Conservation (phyloP, 2,329 filamentous ascomycete species). For the Aureobasidium leucospermi region DNA sequence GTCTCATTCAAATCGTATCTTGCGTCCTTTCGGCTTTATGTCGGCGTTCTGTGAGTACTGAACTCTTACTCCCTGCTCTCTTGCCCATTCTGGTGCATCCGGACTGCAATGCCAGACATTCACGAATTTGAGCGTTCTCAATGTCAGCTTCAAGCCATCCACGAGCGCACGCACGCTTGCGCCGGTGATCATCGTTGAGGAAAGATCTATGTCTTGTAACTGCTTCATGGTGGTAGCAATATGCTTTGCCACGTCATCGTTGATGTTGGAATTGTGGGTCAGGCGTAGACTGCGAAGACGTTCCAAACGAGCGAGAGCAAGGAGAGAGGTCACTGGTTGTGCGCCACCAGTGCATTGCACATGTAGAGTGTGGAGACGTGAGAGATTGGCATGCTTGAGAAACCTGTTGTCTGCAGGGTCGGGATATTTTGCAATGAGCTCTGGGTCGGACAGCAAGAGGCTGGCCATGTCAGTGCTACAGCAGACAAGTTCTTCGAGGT, state of each 20-base stretch:
- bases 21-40: neutral
- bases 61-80: conserved; percentile 28
- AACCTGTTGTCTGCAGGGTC: conserved; percentile 2
- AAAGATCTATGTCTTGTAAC: conserved; percentile 29
- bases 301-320: conserved; percentile 5
- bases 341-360: conserved; percentile 2
- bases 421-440: neutral
- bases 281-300: conserved; percentile 4
- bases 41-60: conserved; percentile 16
- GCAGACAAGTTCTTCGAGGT: conserved; percentile 10
- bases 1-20: conserved; percentile 8
- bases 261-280: neutral
- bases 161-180: conserved; percentile 33
- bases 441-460: neutral
- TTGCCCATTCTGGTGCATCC: conserved; percentile 36
- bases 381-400: neutral
- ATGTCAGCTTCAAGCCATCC: conserved; percentile 18
- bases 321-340: neutral
- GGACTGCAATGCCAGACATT: conserved; percentile 29
- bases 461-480: conserved; percentile 3
- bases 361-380: neutral
- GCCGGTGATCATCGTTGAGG: conserved; percentile 32
- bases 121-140: conserved; percentile 21
- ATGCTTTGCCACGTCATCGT: conserved; percentile 8
- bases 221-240: conserved; percentile 11